phyloP scores from a whole-genome alignment of 208 protist genomes.

The Crithidia fasciculata region DNA sequence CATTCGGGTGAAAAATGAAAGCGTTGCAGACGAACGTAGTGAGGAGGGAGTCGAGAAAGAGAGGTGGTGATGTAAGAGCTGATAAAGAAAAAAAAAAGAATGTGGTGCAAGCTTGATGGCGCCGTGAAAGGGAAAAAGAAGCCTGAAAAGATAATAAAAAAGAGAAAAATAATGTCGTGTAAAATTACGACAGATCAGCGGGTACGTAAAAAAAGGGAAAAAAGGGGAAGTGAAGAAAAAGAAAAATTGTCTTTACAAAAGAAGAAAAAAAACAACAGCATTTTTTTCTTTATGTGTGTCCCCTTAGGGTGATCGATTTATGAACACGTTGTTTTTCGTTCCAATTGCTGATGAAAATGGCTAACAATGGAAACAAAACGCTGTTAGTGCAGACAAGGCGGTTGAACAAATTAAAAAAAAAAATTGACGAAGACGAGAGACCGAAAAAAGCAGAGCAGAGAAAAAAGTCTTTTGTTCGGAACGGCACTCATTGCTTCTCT shows the following conservation, averaged over 20 bases:
- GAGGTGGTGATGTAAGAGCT: not conserved
- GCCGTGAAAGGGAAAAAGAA: not conserved
- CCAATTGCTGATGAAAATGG: constrained; percentile 14
- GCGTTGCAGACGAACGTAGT: no score
- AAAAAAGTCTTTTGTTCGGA: not conserved
- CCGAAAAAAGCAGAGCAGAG: constrained; percentile 2
- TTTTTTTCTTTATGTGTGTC: not conserved
- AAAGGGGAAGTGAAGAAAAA: constrained; percentile 4
- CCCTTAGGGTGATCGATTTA: constrained; percentile 20
- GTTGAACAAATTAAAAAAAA: constrained; percentile 11
- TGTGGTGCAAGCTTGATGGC: no score
- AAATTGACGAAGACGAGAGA: constrained; percentile 9
- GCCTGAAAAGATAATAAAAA: constrained; percentile 4
- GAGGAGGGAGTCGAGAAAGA: not conserved
- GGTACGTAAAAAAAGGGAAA: not conserved
- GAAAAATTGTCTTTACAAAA: not conserved
- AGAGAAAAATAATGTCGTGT: not conserved
- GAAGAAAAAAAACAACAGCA: constrained; percentile 4
- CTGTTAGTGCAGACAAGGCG: constrained; percentile 9
- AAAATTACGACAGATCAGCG: constrained; percentile 5
- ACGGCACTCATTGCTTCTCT: constrained; percentile 3
- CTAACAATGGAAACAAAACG: constrained; percentile 15
- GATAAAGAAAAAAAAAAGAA: not conserved
- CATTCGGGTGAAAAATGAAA: no score
- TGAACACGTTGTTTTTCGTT: constrained; percentile 2